Evolutionary conservation across 2,329 filamentous ascomycete genomes (phyloP), one percentile per base, ranked within the genome.

Genomic region (Aspergillus vadensis): DNA sequence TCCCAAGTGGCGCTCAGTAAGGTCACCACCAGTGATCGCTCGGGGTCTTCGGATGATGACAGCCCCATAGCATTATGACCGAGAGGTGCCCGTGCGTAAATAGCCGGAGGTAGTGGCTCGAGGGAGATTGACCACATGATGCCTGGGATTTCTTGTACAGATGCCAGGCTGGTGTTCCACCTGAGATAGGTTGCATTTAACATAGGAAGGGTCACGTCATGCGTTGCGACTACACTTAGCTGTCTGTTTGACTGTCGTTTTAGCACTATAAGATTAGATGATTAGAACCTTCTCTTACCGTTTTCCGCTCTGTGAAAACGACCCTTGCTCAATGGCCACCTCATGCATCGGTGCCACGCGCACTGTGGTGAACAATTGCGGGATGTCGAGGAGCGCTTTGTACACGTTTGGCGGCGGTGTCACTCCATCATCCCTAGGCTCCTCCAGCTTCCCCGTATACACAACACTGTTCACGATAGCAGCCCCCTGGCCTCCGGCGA

Each of bases 1-100:
- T 55, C 61, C 72, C 78, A 79, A 56, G 65, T 69, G 44, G 64
- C 68, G 9, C 68, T 59, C 36, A 76, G 30, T 19, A 72, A 67
- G 41, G 75, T 61, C 0, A 78, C 62, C 8, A 57, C 23, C 0
- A 65, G 44, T 2, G 63, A 27, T 0, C 57, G 61, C 12, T 49
- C 4, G 0, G 48, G 44, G 1, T 38, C 12, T 36, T 36, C 57
- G 0, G 48, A 30, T 2, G 48, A 41, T 14, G 32, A 36, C 0
- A 66, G 19, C 0, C 64, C 64, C 10, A 66, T 15, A 0, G 57
- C 38, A n/a, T 65, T 66, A 36, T 36, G 32, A 2, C 49, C 55
- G 1, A 38, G 21, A 6, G 70, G 72, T 72, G 12, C 69, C 69
- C 32, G 51, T 1, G 58, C 56, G 23, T 61, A 61, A 27, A 61